phyloP scores from a whole-genome alignment of 1,284 basidiomycete species.

The Exobasidium cylindrosporum region DNA sequence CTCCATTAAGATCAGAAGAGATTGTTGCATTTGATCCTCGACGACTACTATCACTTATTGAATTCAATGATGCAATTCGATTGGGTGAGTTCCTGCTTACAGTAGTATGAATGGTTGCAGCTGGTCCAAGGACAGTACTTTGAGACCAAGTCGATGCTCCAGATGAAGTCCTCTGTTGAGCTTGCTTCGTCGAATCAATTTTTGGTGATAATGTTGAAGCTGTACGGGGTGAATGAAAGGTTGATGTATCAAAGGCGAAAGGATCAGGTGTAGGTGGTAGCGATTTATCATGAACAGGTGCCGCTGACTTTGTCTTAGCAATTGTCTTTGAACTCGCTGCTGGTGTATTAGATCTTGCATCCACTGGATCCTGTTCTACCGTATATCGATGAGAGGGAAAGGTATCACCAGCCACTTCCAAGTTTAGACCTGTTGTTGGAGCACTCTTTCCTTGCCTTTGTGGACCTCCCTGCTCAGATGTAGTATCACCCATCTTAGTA shows the following conservation, averaged over 20 bases:
- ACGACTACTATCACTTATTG: background rate
- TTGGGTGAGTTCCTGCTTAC: background rate
- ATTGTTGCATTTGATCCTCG: background rate
- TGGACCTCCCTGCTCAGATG: too few species aligned
- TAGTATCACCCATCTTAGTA: background rate
- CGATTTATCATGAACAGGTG: background rate
- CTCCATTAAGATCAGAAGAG: background rate
- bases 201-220: background rate
- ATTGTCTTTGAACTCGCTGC: background rate
- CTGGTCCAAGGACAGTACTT: background rate
- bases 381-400: background rate
- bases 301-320: background rate
- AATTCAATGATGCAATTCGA: too few species aligned
- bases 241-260: background rate
- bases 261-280: background rate
- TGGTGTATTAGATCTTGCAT: background rate
- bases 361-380: too few species aligned
- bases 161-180: background rate
- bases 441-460: background rate
- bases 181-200: background rate
- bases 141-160: background rate
- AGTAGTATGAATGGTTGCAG: background rate
- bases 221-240: background rate
- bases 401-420: background rate
- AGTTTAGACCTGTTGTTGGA: background rate